Evolutionary conservation across 108 stramenopile genomes (phyloP).

Genomic region (Skeletonema grethae): DNA sequence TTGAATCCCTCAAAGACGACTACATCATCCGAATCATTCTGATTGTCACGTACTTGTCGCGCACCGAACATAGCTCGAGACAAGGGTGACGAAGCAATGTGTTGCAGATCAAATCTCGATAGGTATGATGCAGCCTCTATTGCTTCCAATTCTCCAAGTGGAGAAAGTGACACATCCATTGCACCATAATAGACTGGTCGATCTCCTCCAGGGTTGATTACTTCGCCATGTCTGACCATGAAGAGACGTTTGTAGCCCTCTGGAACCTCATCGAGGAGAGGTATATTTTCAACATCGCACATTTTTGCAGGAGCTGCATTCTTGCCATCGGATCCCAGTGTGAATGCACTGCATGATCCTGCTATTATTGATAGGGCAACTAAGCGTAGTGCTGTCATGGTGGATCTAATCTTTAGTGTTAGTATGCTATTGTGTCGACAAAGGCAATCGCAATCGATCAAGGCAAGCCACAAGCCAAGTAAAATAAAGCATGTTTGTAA

Average conservation of each 20-base stretch:
- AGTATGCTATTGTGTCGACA: too few relatives aligned
- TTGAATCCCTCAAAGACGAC: constrained; percentile 67
- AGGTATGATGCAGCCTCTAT: constrained; percentile 78
- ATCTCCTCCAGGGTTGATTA: constrained; percentile 87
- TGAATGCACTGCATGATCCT: not conserved
- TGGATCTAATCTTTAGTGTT: too few relatives aligned
- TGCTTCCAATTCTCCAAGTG: constrained; percentile 82
- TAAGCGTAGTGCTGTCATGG: not conserved
- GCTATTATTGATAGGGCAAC: not conserved
- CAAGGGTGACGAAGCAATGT: constrained; percentile 77
- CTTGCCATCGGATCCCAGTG: constrained; percentile 25
- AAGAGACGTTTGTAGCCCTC: constrained; percentile 70
- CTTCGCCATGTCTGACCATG: constrained; percentile 89
- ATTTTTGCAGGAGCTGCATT: constrained; percentile 41
- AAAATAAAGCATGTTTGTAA: too few relatives aligned
- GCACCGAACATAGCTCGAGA: constrained; percentile 83
- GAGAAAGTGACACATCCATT: constrained; percentile 84
- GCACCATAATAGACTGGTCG: constrained; percentile 87
- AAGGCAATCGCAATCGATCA: too few relatives aligned
- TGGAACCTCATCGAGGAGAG: constrained; percentile 41
- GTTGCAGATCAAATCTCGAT: constrained; percentile 60
- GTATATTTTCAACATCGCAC: constrained; percentile 43
- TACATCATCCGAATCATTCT: constrained; percentile 29
- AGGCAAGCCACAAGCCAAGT: too few relatives aligned
- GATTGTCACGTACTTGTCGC: constrained; percentile 52